Evolutionary conservation across 257 asterid genomes (phyloP), one percentile per base, ranked within the genome.

Genomic region (Plantago major): DNA sequence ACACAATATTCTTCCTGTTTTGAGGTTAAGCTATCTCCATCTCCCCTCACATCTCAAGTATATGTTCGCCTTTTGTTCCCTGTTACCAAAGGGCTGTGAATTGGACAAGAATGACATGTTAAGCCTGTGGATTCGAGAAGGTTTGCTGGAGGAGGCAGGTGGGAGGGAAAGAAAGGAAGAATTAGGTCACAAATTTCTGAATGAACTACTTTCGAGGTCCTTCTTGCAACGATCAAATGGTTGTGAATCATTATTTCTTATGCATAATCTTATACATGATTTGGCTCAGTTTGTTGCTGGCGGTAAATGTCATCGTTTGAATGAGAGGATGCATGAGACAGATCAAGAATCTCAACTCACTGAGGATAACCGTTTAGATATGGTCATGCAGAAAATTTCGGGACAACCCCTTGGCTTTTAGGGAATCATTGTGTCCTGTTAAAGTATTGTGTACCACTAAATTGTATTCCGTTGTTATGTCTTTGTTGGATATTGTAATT

Each of bases 81-180:
- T 84, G 56, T 84, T 84, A 53, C 88, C 91, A 0, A 81, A 84
- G 79, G 88, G 77, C 62, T 81, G 81, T 53, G 76, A 73, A 73
- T 80, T 84, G 54, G 79, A 84, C 63, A 78, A 66, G 71, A 71
- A 58, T 8, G 81, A 78, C 74, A 71, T 83, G 37, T 79, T 83
- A 15, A 28, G 15, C 10, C 55, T 81, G 26, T 84, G 91, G 85
- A 81, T 81, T 76, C 83, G 80, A 11, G 87, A 81, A 71, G 88
- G 91, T 33, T 84, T 81, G 65, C 71, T 84, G 12, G 79, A 77
- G 42, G 63, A 65, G 58, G 51, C 70, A 57, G 64, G 67, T 42
- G 72, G 12, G 55, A 33, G 47, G 49, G 73, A 60, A 74, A 55
- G 17, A 6, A 77, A 73, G 66, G 87, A 79, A 68, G 81, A 67